Evolutionary conservation across 768 basidiomycete genomes (phyloP), one percentile per base, ranked within the genome.

Genomic region (Ramaria sp.): DNA sequence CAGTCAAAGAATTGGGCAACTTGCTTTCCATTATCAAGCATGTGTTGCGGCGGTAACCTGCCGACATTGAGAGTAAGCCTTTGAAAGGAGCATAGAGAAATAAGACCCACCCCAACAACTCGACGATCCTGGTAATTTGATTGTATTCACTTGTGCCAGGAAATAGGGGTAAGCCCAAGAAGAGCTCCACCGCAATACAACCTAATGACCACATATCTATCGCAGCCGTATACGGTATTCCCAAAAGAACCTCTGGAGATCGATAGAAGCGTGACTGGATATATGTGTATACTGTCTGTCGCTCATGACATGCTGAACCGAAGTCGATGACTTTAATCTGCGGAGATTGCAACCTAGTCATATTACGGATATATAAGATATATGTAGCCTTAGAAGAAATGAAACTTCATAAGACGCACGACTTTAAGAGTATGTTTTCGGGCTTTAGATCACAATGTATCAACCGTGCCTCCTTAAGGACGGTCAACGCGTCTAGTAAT

Each of bases 191-290:
- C 5, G 94, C 96, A 57, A 99, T 99, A 65, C 96, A 98, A 3
- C 96, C 96, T 56, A 99, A 71, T 16, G 90, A 94, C 96, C 96
- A 99, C 93, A 99, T 97, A 68, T 99, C 96, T 70, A 99, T 98
- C 10, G 90, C 76, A 10, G 92, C 83, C 22, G 86, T 94, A 67
- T 99, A 98, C 12, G 93, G 83, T 67, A 97, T 83, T 13, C 93
- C 93, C 24, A 99, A 75, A 27, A 99, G 76, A 16, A 99, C 96
- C 71, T 99, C 96, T 12, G 96, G 96, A 1, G 91, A 95, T 42
- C 96, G 88, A 67, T 99, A 99, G 73, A 99, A 99, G 48, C 96
- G 80, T 8, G 94, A 97, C 65, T 99, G 96, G 66, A 99, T 98
- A 71, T 99, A 99, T 3, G 96, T 99, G 68, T 99, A 99, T 41